Conservation (phyloP, 2,329 filamentous ascomycete species). For the Curvularia spicifera region DNA sequence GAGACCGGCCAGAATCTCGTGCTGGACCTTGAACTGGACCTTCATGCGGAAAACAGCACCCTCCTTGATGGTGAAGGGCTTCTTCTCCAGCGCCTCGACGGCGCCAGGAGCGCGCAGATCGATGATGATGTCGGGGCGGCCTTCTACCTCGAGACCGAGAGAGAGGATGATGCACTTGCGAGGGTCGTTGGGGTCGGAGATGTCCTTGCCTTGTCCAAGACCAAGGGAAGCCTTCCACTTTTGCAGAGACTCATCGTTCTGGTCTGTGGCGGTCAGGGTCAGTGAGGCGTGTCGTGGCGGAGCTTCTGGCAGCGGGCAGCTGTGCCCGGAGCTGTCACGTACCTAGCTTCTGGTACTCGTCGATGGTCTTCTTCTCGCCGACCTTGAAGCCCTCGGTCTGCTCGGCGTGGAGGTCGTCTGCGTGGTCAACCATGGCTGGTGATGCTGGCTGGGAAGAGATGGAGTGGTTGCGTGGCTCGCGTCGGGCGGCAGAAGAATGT, state of each 20-base stretch:
- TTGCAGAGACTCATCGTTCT: conserved; percentile 89
- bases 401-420: conserved; percentile 85
- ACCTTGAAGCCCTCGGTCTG: conserved; percentile 97
- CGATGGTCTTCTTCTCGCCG: conserved; percentile 96
- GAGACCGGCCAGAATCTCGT: conserved; percentile 91
- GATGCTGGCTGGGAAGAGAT: conserved; percentile 6
- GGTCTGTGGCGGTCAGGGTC: conserved; percentile 54
- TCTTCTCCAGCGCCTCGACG: conserved; percentile 79
- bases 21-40: conserved; percentile 92
- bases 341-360: conserved; percentile 95
- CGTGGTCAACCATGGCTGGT: conserved; percentile 50
- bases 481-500: conserved; percentile 14
- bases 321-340: conserved; percentile 50
- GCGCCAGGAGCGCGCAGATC: conserved; percentile 78
- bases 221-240: conserved; percentile 98
- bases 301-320: not conserved
- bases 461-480: conserved; percentile 6
- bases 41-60: conserved; percentile 93
- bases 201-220: conserved; percentile 66
- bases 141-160: conserved; percentile 84
- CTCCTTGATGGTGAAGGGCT: conserved; percentile 98
- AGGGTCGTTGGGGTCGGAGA: conserved; percentile 70
- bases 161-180: conserved; percentile 93
- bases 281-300: conserved; percentile 1
- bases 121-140: conserved; percentile 84